Conservation (phyloP, 169 alveolate genomes). For the Plasmodium vivax region DNA sequence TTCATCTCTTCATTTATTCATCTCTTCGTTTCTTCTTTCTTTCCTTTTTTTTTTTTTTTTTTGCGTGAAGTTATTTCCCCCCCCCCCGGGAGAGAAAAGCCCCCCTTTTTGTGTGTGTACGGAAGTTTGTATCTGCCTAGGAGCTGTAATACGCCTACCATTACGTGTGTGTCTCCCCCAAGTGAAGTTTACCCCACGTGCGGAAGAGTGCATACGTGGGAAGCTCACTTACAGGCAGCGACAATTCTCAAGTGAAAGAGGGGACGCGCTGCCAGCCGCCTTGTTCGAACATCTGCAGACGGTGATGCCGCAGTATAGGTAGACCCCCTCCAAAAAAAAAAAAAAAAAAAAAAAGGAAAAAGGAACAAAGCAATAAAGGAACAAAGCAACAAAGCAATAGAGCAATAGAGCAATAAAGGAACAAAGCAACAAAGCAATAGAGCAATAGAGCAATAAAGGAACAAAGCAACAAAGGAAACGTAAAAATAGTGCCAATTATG, state of each 20-base stretch:
- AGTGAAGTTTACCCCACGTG: not conserved
- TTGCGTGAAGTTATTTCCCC: not conserved
- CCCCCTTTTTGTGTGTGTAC: not conserved
- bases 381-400: too few species aligned
- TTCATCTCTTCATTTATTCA: not conserved
- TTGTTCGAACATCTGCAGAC: not conserved
- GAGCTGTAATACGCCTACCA: not conserved
- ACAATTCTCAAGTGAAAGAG: not conserved
- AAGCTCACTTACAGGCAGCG: not conserved
- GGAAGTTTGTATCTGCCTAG: not conserved
- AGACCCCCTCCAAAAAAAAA: not conserved
- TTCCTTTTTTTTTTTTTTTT: not conserved
- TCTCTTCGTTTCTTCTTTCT: not conserved
- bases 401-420: too few species aligned
- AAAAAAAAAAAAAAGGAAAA: too few species aligned
- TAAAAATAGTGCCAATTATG: slow-evolving; percentile 24
- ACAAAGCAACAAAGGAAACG: not conserved
- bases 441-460: too few species aligned
- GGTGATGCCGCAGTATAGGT: not conserved
- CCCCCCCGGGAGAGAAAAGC: not conserved
- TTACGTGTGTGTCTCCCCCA: not conserved
- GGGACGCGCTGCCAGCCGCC: not conserved
- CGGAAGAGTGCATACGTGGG: not conserved
- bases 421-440: too few species aligned
- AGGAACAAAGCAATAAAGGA: too few species aligned